Evolutionary conservation across 2,329 filamentous ascomycete genomes (phyloP), one percentile per base, ranked within the genome.

Genomic region (Colletotrichum sp.): DNA sequence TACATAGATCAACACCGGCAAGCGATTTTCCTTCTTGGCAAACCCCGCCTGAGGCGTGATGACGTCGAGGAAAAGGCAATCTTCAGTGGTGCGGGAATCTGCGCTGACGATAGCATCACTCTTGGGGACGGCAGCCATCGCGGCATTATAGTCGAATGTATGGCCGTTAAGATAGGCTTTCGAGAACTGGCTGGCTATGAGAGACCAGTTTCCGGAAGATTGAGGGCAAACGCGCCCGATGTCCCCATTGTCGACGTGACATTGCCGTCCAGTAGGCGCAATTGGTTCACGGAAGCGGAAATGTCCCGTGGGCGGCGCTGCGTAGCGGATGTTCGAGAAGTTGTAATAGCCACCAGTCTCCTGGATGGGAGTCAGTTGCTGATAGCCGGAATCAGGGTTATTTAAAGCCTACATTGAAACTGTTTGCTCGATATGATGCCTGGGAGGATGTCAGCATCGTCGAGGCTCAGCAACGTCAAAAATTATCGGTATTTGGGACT

Each of bases 311-410:
- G 86, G 85, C 3, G 85, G 82, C 24, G 83, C 82, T 9, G 83
- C 86, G 67, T 85, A 87, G 4, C 84, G 83, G 18, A 88, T 86
- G 52, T 85, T 85, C 18, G 78, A 81, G 77, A 85, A 86, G 48
- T 80, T 82, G 79, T 84, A 85, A 72, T 82, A 82, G 32, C 79
- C 74, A 34, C 79, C 78, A 18, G 79, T 80, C 65, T 75, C 77
- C 78, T 80, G 18, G 7, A 30, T 9, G 32, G 7, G 8, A 13
- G 32, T 64, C 3, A 39, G 21, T 18, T 26, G 13, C 12, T 7
- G 12, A 26, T n/a, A 21, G n/a, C 28, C 12, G 9, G 18, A n/a
- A n/a, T 13, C n/a, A 7, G 10, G 18, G 26, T 8, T 13, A 7
- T 16, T 6, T 1, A 7, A 18, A 9, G 4, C 59, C 12, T 7